Evolutionary conservation across 805 yeast genomes (phyloP).

Genomic region (Tetrapisispora phaffii): DNA sequence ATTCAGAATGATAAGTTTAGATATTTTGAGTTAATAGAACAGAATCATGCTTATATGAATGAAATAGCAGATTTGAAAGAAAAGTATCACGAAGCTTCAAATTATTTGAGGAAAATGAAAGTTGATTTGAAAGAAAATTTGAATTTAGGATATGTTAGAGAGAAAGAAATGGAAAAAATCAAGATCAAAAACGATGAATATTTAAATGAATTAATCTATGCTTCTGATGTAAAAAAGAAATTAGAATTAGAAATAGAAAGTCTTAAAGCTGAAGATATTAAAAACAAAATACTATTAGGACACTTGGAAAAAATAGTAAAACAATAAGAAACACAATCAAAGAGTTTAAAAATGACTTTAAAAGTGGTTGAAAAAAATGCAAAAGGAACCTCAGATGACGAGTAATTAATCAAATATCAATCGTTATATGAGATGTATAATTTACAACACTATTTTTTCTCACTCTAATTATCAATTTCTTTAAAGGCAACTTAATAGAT

Average conservation of each 20-base stretch:
- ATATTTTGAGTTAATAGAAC: neutral
- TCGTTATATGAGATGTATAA: too few relatives aligned
- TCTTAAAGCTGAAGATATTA: neutral
- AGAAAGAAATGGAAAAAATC: neutral
- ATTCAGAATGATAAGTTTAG: neutral
- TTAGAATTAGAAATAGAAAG: neutral
- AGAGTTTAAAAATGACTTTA: neutral
- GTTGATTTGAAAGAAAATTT: neutral
- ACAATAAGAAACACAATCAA: neutral
- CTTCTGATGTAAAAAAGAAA: neutral
- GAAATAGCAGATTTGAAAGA: neutral
- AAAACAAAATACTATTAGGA: too few relatives aligned
- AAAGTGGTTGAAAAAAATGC: neutral
- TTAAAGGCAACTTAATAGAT: too few relatives aligned
- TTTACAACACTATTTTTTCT: too few relatives aligned
- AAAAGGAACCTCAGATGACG: neutral
- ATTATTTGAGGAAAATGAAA: neutral
- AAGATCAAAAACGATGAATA: neutral
- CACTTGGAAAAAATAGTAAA: neutral
- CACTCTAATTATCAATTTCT: too few relatives aligned
- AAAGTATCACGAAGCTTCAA: neutral
- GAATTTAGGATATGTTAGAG: neutral
- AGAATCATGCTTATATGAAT: neutral
- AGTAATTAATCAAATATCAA: too few relatives aligned
- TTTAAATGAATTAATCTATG: neutral